phyloP scores from a whole-genome alignment of 495 filamentous ascomycete genomes.

The Hypoxylon cercidicola region DNA sequence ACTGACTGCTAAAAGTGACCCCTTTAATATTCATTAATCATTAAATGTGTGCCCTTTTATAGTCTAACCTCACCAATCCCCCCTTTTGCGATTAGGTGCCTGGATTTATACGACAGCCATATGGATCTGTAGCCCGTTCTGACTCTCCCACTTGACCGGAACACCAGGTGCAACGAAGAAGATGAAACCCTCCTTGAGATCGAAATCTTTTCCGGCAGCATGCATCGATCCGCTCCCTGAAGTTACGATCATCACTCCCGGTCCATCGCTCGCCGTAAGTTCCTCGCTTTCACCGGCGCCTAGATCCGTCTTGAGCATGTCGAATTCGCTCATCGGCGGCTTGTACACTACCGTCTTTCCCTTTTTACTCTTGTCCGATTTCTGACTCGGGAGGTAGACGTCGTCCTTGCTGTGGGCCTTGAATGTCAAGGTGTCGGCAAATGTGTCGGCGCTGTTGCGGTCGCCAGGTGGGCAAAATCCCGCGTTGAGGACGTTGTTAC shows the following conservation, averaged over 20 bases:
- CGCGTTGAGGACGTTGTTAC: constrained; percentile 79
- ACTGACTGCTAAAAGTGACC: background rate
- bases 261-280: constrained; percentile 67
- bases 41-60: background rate
- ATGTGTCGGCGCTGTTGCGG: constrained; percentile 70
- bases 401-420: constrained; percentile 66
- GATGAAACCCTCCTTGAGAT: constrained; percentile 71
- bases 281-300: constrained; percentile 66
- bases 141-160: constrained; percentile 59
- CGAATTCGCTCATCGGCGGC: constrained; percentile 79
- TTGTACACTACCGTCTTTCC: constrained; percentile 70
- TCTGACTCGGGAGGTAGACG: constrained; percentile 59
- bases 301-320: constrained; percentile 70
- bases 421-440: constrained; percentile 70
- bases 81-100: background rate
- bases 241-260: constrained; percentile 72
- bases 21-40: background rate
- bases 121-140: constrained; percentile 64
- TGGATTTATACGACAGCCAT: constrained; percentile 52
- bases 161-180: constrained; percentile 75
- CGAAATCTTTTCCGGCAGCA: constrained; percentile 61
- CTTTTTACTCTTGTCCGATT: constrained; percentile 62
- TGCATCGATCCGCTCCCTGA: constrained; percentile 69
- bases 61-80: background rate
- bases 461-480: constrained; percentile 77